These are phyloP conservation scores for Penicillium cosmopolitanum DNA, from an alignment of 495 filamentous ascomycete species.

Conservation along the genomic window DNA sequence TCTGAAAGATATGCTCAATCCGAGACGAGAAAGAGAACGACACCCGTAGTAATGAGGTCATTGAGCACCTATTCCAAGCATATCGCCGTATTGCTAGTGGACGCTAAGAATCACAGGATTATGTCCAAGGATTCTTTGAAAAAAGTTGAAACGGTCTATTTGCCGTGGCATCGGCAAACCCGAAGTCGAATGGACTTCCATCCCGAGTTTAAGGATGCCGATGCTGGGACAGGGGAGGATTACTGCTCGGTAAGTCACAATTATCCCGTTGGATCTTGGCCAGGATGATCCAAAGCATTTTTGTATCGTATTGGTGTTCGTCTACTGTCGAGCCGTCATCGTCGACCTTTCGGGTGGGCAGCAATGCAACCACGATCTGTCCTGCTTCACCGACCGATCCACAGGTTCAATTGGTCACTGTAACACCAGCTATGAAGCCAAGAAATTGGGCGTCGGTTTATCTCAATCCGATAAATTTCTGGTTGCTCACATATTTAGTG, in stretches of 20 bases:
- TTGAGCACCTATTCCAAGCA: no score
- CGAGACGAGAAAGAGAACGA: no score
- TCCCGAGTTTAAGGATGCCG: conserved; percentile 13
- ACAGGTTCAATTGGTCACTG: conserved; percentile 3
- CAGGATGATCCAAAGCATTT: neutral
- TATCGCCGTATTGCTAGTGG: no score
- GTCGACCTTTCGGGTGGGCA: neutral
- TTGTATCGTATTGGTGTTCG: conserved; percentile 1
- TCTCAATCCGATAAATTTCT: neutral
- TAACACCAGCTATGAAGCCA: neutral
- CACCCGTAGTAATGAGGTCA: no score
- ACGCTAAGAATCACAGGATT: no score
- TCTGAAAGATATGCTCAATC: no score
- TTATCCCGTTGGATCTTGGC: neutral
- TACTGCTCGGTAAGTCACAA: neutral
- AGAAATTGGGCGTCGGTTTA: neutral
- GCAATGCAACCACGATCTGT: conserved; percentile 1
- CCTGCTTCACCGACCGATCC: neutral
- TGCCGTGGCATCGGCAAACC: conserved; percentile 6
- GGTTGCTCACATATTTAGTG: neutral
- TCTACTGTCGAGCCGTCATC: conserved; percentile 7
- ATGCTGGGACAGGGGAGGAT: neutral
- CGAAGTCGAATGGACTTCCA: neutral
- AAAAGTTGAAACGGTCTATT: no score
- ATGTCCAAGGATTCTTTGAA: no score